Evolutionary conservation across 1,284 basidiomycete species (phyloP), one percentile per base, ranked within the genome.

Genomic region (Golubevia pallescens): DNA sequence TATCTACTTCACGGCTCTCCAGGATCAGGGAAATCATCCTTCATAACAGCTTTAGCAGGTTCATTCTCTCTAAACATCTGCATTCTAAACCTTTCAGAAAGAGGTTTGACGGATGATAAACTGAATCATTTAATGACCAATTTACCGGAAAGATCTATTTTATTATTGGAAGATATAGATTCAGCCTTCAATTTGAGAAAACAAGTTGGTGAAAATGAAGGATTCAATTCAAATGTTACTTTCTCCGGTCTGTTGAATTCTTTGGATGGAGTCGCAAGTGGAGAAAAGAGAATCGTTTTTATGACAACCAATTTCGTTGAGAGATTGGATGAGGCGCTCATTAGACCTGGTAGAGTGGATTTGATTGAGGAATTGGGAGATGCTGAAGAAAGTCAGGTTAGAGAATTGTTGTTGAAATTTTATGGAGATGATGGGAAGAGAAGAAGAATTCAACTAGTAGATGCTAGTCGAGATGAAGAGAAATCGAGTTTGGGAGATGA

Each of bases 191-290:
- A 70, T 42, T 73, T 4, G 3, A 38, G 34, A 10, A 38, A 38
- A 38, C 34, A 38, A 38, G 34, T 38, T 38, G 34, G 10, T 38
- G 34, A 10, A 38, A 10, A 10, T 5, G 34, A 10, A 5, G 34
- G 34, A 10, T 5, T 38, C 5, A 10, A 4, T 38, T 38, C 34
- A 38, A 10, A 38, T 38, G 92, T 99, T 23, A 99, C 97, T 0
- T 99, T 99, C 86, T 98, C 95, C 2, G 97, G 97, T 24, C 92
- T 99, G 80, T 88, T 99, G 32, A 99, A 99, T 81, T 95, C 96
- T 3, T 89, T 99, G 2, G 97, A 99, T 84, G 97, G 97, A 19
- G 96, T 99, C 14, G 96, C 95, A 1, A 95, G 93, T 2, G 94
- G 95, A 48, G 86, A 86, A 24, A 94, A 97, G 80, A 91, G 97